Conservation (phyloP, 2,329 filamentous ascomycete genomes). For the Aplosporella prunicola region DNA sequence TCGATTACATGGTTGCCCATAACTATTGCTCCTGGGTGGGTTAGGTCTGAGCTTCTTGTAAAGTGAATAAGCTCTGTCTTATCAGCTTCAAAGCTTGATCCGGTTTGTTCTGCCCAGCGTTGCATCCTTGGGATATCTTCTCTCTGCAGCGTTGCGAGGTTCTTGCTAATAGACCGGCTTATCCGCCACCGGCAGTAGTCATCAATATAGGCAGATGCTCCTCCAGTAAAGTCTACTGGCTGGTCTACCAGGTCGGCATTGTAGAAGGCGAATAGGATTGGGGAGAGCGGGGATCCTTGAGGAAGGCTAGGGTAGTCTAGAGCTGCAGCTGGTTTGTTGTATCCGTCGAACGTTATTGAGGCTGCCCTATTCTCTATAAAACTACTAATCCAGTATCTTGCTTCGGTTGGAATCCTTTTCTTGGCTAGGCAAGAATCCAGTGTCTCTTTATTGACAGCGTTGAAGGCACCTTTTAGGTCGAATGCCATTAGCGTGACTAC, state of each 20-base stretch:
- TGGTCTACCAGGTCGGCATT: conserved; percentile 4
- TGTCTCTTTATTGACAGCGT: not conserved
- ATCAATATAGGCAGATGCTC: conserved; percentile 7
- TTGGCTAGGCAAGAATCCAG: too few species aligned
- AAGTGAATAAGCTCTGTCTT: conserved; percentile 25
- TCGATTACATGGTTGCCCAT: conserved; percentile 14
- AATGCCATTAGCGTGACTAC: conserved; percentile 1
- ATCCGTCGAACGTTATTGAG: not conserved
- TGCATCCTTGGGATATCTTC: conserved; percentile 1
- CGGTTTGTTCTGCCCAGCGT: not conserved
- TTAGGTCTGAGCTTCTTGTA: conserved; percentile 16
- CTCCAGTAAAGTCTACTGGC: not conserved
- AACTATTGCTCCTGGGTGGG: not conserved
- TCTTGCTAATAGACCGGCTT: not conserved
- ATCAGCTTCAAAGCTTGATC: conserved; percentile 13
- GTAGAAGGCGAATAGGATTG: conserved; percentile 7
- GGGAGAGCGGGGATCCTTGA: conserved; percentile 2
- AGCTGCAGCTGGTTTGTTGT: not conserved
- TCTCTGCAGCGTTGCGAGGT: not conserved
- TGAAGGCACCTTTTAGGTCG: conserved; percentile 6
- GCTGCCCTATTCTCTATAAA: not conserved
- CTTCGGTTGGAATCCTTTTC: not conserved
- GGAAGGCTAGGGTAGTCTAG: not conserved
- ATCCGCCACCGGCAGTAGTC: conserved; percentile 11
- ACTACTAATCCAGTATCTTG: not conserved